Conservation (phyloP, 1,139 yeast species). For the Hansenula sp. region DNA sequence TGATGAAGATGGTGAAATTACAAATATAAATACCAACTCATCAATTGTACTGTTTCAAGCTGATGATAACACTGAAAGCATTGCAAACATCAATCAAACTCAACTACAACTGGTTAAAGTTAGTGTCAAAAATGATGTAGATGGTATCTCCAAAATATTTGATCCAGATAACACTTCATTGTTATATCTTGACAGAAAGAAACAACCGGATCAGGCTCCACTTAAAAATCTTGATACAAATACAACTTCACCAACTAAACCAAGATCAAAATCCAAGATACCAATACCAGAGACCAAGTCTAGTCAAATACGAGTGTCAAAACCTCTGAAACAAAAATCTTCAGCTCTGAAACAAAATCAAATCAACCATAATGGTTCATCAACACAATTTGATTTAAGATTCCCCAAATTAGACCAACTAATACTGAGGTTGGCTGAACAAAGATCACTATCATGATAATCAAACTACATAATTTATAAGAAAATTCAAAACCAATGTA, state of each 20-base stretch:
- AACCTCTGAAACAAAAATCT: neutral
- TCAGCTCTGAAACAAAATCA: no score
- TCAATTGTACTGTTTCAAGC: neutral
- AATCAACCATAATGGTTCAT: no score
- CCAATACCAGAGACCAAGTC: neutral
- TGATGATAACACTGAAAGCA: neutral
- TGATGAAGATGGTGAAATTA: neutral
- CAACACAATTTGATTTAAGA: neutral
- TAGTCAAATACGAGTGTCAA: no score
- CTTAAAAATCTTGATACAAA: slow-evolving; percentile 3
- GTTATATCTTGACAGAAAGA: slow-evolving; percentile 1
- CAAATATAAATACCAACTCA: neutral
- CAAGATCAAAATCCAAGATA: neutral
- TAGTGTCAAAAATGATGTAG: slow-evolving; percentile 1
- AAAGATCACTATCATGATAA: neutral
- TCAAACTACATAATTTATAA: neutral
- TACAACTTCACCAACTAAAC: neutral
- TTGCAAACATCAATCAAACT: neutral
- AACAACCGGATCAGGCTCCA: neutral
- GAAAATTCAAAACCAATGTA: neutral
- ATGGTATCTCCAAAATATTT: slow-evolving; percentile 11
- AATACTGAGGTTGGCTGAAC: neutral
- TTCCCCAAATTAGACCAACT: slow-evolving; percentile 2
- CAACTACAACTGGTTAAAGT: slow-evolving; percentile 1
- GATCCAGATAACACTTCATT: slow-evolving; percentile 14